Evolutionary conservation across 163 green algal species (phyloP).

Genomic region (Chloromonas sp.): DNA sequence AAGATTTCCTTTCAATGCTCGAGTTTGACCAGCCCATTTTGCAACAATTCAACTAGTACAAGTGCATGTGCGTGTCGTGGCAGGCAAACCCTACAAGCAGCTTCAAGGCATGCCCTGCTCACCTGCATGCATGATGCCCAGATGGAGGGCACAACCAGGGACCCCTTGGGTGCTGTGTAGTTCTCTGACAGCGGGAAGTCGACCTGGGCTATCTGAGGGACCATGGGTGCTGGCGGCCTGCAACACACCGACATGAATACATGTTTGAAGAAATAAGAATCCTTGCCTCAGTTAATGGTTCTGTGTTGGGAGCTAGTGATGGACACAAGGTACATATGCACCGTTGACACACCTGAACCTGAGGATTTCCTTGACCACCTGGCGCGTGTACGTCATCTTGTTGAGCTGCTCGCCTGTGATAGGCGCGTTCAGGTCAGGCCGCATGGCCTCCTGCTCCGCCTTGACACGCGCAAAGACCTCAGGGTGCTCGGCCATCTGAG

Average conservation of each 20-base stretch:
- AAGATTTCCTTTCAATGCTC: too few species aligned
- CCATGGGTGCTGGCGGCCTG: conserved; percentile 80
- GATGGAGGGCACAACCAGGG: conserved; percentile 78
- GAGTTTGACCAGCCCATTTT: too few species aligned
- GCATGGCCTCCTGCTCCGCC: conserved; percentile 59
- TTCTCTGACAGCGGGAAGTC: conserved; percentile 68
- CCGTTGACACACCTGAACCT: conserved; percentile 39
- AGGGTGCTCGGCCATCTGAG: conserved; percentile 72
- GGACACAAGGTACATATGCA: background rate
- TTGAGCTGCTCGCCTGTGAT: conserved; percentile 66
- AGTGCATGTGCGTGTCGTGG: too few species aligned
- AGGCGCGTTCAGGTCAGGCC: conserved; percentile 44
- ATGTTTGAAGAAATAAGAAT: too few species aligned
- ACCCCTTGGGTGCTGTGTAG: conserved; percentile 71
- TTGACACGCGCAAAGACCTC: conserved; percentile 71
- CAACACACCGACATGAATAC: too few species aligned
- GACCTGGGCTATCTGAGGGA: conserved; percentile 70
- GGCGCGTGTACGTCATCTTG: conserved; percentile 75
- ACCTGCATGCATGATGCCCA: conserved; percentile 57
- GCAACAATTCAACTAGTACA: too few species aligned
- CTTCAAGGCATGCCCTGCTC: background rate
- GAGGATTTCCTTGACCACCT: conserved; percentile 87
- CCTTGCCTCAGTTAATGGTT: too few species aligned
- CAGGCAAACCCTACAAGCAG: too few species aligned
- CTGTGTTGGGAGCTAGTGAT: background rate